Evolutionary conservation across 163 green algal genomes (phyloP).

Genomic region (Chlorella variabilis): DNA sequence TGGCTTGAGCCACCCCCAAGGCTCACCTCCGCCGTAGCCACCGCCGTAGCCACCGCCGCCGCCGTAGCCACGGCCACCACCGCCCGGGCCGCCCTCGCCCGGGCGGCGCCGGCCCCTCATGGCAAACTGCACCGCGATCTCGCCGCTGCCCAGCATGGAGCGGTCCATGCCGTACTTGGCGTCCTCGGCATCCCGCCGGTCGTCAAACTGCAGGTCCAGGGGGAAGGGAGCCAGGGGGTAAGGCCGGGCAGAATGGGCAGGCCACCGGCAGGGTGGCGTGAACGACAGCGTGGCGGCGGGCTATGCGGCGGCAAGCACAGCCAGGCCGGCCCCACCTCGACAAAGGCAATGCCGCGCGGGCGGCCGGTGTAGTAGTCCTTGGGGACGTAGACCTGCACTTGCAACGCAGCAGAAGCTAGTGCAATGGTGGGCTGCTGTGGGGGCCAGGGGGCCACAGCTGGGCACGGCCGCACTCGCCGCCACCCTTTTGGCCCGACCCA

Average conservation of each 20-base stretch:
- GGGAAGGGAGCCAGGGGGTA: neutral
- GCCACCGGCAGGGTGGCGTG: no score
- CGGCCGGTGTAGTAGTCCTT: slow-evolving; percentile 53
- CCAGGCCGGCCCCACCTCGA: slow-evolving; percentile 26
- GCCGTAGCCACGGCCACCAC: slow-evolving; percentile 3
- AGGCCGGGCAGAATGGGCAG: no score
- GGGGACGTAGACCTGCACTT: slow-evolving; percentile 14
- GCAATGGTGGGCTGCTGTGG: no score
- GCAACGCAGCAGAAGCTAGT: neutral
- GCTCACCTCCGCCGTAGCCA: slow-evolving; percentile 8
- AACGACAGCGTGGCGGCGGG: no score
- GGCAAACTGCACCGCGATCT: slow-evolving; percentile 37
- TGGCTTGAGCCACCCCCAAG: no score
- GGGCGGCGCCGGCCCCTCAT: slow-evolving; percentile 16
- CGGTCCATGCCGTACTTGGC: slow-evolving; percentile 29
- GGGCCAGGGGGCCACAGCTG: no score
- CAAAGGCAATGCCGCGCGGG: slow-evolving; percentile 30
- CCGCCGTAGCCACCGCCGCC: slow-evolving; percentile 16
- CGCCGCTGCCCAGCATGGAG: slow-evolving; percentile 27
- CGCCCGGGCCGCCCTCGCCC: neutral
- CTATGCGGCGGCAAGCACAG: no score
- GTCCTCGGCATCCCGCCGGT: slow-evolving; percentile 28
- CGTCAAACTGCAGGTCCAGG: slow-evolving; percentile 24
- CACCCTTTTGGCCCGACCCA: no score
- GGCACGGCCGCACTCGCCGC: no score